Conservation (phyloP, 106 monocot species). For the Chionographis japonica region DNA sequence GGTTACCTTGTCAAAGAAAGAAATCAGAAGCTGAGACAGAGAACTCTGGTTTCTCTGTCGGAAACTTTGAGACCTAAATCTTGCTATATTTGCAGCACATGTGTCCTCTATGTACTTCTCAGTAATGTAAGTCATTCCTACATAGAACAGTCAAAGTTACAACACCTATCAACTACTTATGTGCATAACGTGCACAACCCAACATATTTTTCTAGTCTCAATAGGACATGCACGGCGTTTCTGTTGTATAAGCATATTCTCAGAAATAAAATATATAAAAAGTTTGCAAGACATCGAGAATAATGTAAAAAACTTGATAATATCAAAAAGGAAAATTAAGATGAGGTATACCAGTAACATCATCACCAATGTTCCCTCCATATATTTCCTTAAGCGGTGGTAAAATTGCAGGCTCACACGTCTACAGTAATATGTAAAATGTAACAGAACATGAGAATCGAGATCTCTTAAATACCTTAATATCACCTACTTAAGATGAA, state of each 20-base stretch:
- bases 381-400: conserved; percentile 65
- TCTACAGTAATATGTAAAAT: conserved; percentile 27
- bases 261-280: too few relatives aligned
- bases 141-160: neutral
- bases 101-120: conserved; percentile 22
- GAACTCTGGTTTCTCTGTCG: conserved; percentile 33
- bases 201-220: too few relatives aligned
- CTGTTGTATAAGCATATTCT: too few relatives aligned
- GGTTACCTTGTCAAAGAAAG: conserved; percentile 67
- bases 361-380: conserved; percentile 37
- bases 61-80: conserved; percentile 15
- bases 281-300: too few relatives aligned
- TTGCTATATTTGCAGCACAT: conserved; percentile 31
- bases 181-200: neutral
- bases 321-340: neutral
- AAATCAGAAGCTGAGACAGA: conserved; percentile 34
- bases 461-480: neutral
- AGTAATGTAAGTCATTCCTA: conserved; percentile 4
- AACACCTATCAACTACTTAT: neutral
- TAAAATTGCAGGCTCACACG: conserved; percentile 71
- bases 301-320: neutral
- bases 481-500: neutral
- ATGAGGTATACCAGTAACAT: conserved; percentile 21
- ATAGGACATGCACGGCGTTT: too few relatives aligned
- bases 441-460: neutral